Base-by-base conservation (phyloP, 2,329 filamentous ascomycete genomes). In the Sporothrix brunneoviolacea region DNA sequence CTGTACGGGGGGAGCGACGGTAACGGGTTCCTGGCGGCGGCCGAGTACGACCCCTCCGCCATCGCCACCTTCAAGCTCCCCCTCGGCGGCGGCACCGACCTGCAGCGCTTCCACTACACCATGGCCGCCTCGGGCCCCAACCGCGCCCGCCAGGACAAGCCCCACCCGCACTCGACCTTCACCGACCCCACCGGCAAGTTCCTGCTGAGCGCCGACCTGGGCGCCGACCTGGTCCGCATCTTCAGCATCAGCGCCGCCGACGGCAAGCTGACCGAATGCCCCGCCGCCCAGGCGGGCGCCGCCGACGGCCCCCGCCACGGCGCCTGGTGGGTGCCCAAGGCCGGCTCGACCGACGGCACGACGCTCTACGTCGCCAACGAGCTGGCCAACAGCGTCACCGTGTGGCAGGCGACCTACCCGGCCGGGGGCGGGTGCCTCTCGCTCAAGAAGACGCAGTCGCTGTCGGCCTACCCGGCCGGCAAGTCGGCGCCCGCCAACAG, bases 241-340 rank as follows among this genome's bases (percentile, higher is more conserved):
- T 77, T 76, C 65, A 65, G 65, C 59, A 73, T 80, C 57, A 65
- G 75, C 55, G 56, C 68, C 19, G 52, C 48, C 3, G 70, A 67
- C 1, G 75, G 76, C 8, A 59, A 61, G 36, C 68, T 80, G 16
- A 71, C 69, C 1, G 65, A 70, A 12, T 77, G 74, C 53, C 59
- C 68, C 6, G 61, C 70, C 2, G 70, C 67, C n/a, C 57, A 63
- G 24, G 64, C 72, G 0, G 65, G 62, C 3, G 59, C 70, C 0
- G 76, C 76, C 8, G 71, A 74, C 35, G 77, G 77, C 0, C 77
- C 77, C 0, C 70, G 77, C 27, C 77, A 80, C 59, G 74, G 68
- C 12, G 64, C 68, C 4, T 81, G 75, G 63, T 77, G 73, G 72
- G 63, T 64, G 13, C 66, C 65, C 16, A 60, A 55, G 16, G 47